Percentiles rank a stretch among this genome's conserved stretches.
Conservation (phyloP, 2,329 filamentous ascomycete species). For the Tolypocladium pustulatum region DNA sequence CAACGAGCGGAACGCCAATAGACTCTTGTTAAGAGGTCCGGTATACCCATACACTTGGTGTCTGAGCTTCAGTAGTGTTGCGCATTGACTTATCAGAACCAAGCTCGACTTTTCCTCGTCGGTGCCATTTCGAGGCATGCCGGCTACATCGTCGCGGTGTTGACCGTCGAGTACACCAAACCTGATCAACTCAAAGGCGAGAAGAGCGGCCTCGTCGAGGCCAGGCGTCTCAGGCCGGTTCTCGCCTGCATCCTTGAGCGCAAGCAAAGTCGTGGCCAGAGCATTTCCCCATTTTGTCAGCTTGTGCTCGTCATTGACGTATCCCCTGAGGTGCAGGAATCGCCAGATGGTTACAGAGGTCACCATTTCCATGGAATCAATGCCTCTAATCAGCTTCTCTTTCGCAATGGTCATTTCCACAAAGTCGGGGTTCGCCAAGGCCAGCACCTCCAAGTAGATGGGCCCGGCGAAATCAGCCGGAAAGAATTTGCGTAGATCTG, state of each 20-base stretch:
- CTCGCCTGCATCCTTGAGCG: slow-evolving; percentile 44
- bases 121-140: slow-evolving; percentile 42
- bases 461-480: slow-evolving; percentile 28
- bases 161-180: slow-evolving; percentile 68
- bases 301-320: slow-evolving; percentile 67
- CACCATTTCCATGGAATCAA: slow-evolving; percentile 56
- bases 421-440: slow-evolving; percentile 61
- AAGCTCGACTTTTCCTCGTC: slow-evolving; percentile 70
- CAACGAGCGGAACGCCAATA: slow-evolving; percentile 78
- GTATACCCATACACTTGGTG: slow-evolving; percentile 88
- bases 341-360: slow-evolving; percentile 70
- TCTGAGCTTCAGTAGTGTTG: slow-evolving; percentile 69
- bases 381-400: slow-evolving; percentile 48
- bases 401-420: slow-evolving; percentile 55
- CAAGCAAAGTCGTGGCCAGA: slow-evolving; percentile 57
- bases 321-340: slow-evolving; percentile 81
- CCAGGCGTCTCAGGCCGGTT: slow-evolving; percentile 31
- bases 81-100: slow-evolving; percentile 75
- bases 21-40: slow-evolving; percentile 81
- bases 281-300: slow-evolving; percentile 79
- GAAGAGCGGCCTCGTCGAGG: slow-evolving; percentile 67
- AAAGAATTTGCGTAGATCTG: slow-evolving; percentile 37
- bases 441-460: slow-evolving; percentile 50
- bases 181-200: slow-evolving; percentile 77
- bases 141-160: slow-evolving; percentile 45